Evolutionary conservation across 257 asterid species (phyloP).

Genomic region (Rehmannia glutinosa): DNA sequence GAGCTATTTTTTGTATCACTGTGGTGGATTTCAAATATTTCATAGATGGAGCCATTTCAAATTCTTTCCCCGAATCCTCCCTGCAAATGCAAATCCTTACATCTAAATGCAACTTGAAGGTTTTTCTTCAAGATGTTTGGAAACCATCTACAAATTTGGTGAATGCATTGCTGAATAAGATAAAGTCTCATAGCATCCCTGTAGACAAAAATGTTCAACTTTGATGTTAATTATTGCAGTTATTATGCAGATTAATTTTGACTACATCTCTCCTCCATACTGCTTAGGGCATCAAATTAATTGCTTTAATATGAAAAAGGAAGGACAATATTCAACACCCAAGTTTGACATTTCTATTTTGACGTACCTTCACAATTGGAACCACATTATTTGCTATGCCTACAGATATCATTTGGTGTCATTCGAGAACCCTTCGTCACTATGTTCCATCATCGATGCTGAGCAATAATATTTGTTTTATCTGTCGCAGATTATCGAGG

Average conservation of each 20-base stretch:
- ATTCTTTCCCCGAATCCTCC: no score
- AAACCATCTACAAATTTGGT: not conserved
- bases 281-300: slow-evolving; percentile 4
- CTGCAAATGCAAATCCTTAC: slow-evolving; percentile 9
- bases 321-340: not conserved
- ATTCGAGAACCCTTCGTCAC: slow-evolving; percentile 4
- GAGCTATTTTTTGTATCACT: no score
- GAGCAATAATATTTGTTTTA: slow-evolving; percentile 16
- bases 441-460: not conserved
- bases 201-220: not conserved
- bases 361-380: slow-evolving; percentile 3
- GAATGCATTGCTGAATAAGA: slow-evolving; percentile 2
- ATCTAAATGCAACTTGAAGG: no score
- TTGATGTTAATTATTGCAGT: not conserved
- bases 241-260: not conserved
- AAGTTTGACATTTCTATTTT: slow-evolving; percentile 17
- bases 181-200: not conserved
- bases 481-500: slow-evolving; percentile 70
- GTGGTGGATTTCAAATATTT: no score
- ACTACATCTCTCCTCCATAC: not conserved
- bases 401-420: not conserved
- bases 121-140: not conserved
- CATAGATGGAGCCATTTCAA: no score
- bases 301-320: not conserved
- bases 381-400: not conserved